A percentile compares a stretch with the other conserved stretches of the same genome.
Conservation (phyloP, 176 grass and related monocot species). For the Coix lacrymajobi region DNA sequence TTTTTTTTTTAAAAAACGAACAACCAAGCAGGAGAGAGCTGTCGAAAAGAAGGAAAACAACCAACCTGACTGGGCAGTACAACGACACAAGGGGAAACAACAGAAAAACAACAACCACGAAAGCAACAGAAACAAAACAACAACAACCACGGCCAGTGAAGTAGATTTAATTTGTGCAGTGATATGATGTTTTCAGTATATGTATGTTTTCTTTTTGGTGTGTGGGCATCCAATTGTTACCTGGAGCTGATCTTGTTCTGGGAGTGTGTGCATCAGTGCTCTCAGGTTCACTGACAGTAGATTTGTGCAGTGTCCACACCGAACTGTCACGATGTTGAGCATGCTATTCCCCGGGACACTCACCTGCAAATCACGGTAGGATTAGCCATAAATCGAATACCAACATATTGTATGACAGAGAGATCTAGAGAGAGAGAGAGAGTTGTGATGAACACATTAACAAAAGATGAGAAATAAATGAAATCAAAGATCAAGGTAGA, state of each 20-base stretch:
- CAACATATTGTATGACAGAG: background rate
- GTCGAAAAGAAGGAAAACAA: too few species aligned
- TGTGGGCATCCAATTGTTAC: background rate
- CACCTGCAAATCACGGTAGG: conserved; percentile 23
- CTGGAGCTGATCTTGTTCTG: conserved; percentile 48
- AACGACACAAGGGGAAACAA: background rate
- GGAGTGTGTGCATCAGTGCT: conserved; percentile 30
- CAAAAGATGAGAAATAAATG: background rate
- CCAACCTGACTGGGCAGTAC: background rate
- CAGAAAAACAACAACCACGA: background rate
- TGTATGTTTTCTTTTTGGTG: too few species aligned
- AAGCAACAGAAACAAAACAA: background rate
- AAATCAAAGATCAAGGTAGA: conserved; percentile 41
- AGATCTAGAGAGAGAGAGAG: background rate
- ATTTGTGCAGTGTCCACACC: conserved; percentile 62
- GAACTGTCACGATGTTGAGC: conserved; percentile 47
- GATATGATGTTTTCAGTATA: background rate
- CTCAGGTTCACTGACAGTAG: conserved; percentile 50
- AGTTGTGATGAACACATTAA: background rate
- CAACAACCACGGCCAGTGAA: background rate
- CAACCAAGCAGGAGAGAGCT: background rate
- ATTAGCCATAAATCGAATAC: background rate
- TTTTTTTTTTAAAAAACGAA: background rate
- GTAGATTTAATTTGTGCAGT: background rate
- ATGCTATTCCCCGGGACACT: conserved; percentile 62